Percentiles rank a stretch among this genome's conserved stretches.
Conservation (phyloP, 441 rosid genomes). For the Eruca vesicaria region DNA sequence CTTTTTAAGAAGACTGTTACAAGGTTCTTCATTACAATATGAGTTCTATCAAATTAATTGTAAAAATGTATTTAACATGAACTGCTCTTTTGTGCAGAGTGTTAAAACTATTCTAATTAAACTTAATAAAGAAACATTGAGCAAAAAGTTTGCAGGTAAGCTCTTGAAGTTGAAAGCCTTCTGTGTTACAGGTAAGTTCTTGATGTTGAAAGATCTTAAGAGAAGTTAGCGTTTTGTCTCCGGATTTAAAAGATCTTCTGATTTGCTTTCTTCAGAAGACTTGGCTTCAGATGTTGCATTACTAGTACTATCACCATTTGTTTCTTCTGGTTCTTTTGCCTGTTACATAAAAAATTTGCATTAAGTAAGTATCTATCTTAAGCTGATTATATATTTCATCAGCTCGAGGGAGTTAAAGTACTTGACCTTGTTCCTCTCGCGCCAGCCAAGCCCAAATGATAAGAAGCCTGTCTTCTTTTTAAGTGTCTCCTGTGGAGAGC, state of each 20-base stretch:
- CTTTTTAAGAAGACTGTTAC: neutral
- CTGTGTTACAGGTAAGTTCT: constrained; percentile 5
- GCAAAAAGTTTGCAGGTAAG: constrained; percentile 7
- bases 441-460: constrained; percentile 79
- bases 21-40: neutral
- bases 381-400: constrained; percentile 3
- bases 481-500: constrained; percentile 44
- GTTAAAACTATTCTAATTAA: constrained; percentile 1
- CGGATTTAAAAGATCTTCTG: constrained; percentile 20
- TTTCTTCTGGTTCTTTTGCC: constrained; percentile 47
- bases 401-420: neutral
- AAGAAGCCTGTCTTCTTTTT: constrained; percentile 51
- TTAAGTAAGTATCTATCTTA: neutral
- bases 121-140: neutral
- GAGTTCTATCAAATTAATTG: neutral
- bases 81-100: neutral
- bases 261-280: constrained; percentile 23
- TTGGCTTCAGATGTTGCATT: constrained; percentile 26
- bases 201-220: constrained; percentile 17
- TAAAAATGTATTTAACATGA: neutral
- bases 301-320: constrained; percentile 29
- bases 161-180: constrained; percentile 15
- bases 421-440: constrained; percentile 68
- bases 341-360: constrained; percentile 30
- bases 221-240: constrained; percentile 30